Evolutionary conservation across 345 rosid species (phyloP).

Genomic region (Viola odorata): DNA sequence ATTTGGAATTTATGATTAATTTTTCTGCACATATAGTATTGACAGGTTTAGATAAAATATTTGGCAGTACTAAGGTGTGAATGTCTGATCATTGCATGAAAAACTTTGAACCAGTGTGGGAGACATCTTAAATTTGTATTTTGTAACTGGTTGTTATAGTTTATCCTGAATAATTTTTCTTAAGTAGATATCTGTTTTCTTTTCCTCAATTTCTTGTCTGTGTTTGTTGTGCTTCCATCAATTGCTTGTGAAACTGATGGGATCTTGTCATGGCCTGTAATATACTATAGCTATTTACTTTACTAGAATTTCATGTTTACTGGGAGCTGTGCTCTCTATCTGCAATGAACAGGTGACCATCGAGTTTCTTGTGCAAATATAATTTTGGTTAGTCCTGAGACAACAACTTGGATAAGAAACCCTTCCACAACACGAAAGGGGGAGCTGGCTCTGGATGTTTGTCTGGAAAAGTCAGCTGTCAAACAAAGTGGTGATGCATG

Average conservation of each 20-base stretch:
- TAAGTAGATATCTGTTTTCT: too few relatives aligned
- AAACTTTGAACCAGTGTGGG: too few relatives aligned
- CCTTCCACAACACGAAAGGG: conserved; percentile 47
- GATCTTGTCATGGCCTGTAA: too few relatives aligned
- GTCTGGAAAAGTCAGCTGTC: conserved; percentile 64
- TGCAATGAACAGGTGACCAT: conserved; percentile 60
- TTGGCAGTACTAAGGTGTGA: too few relatives aligned
- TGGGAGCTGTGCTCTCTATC: conserved; percentile 4
- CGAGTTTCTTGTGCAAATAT: conserved; percentile 68
- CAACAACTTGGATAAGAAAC: conserved; percentile 63
- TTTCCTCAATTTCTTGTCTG: too few relatives aligned
- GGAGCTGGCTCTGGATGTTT: conserved; percentile 70
- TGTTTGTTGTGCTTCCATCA: too few relatives aligned
- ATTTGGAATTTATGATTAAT: neutral
- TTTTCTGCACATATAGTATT: neutral
- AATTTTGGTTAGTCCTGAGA: conserved; percentile 66
- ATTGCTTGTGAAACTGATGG: too few relatives aligned
- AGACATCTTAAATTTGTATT: too few relatives aligned
- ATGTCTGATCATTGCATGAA: too few relatives aligned
- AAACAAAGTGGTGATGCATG: conserved; percentile 91
- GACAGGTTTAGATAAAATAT: too few relatives aligned
- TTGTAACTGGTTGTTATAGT: too few relatives aligned
- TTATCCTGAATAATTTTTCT: too few relatives aligned
- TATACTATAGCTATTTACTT: neutral
- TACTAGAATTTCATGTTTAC: neutral